phyloP scores from a whole-genome alignment of 805 yeast species.

The Wickerhamiella vanderwaltii region DNA sequence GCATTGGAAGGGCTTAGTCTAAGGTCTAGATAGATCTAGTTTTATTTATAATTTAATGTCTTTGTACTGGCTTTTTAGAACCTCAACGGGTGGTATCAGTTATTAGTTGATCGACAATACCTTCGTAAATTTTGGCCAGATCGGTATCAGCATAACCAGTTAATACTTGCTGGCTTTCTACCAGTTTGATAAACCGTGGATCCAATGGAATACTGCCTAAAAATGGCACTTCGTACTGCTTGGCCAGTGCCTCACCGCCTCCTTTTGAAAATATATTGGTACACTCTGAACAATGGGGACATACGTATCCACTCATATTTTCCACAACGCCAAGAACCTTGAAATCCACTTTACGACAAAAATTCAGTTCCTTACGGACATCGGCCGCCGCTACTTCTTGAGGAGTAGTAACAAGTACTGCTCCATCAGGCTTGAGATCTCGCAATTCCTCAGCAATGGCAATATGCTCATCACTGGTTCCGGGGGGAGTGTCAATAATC shows the following conservation, averaged over 20 bases:
- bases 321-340: conserved; percentile 77
- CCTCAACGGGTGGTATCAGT: neutral
- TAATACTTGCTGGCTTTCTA: conserved; percentile 49
- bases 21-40: neutral
- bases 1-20: too few species aligned
- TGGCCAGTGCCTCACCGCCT: conserved; percentile 72
- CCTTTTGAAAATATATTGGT: conserved; percentile 88
- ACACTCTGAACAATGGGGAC: conserved; percentile 81
- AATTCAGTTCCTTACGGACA: conserved; percentile 85
- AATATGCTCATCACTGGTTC: conserved; percentile 96
- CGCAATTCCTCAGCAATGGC: conserved; percentile 83
- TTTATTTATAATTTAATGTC: neutral
- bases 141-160: conserved; percentile 25
- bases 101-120: conserved; percentile 24
- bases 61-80: neutral
- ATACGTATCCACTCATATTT: conserved; percentile 92
- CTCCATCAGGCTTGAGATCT: conserved; percentile 68
- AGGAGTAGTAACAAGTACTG: conserved; percentile 91
- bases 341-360: conserved; percentile 76
- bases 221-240: conserved; percentile 47
- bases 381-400: conserved; percentile 89
- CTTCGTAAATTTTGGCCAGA: conserved; percentile 35
- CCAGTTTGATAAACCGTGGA: conserved; percentile 75
- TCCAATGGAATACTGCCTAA: conserved; percentile 89
- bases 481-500: conserved; percentile 95